A percentile compares a stretch with the other conserved stretches of the same genome.
phyloP scores from a whole-genome alignment of 1,284 basidiomycete genomes.

The Leucocoprinus gongylophorus region DNA sequence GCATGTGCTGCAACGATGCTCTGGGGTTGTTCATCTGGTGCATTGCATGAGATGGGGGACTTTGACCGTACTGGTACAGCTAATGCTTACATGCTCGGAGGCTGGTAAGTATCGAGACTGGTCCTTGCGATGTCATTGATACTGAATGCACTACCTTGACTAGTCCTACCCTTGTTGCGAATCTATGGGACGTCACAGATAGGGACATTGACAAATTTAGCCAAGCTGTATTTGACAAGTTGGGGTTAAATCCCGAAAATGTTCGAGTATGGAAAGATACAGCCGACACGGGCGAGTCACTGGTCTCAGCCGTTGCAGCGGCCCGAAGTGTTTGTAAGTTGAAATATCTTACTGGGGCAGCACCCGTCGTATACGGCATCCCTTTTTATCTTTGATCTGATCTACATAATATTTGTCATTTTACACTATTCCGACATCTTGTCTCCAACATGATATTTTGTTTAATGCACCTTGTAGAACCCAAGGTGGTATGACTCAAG shows the following conservation, averaged over 20 bases:
- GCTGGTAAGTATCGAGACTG: slow-evolving; percentile 64
- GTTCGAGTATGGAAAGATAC: slow-evolving; percentile 19
- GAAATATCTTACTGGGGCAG: slow-evolving; percentile 93
- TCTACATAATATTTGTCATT: background rate
- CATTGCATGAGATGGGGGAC: slow-evolving; percentile 84
- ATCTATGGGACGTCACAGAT: slow-evolving; percentile 98
- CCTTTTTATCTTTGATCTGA: slow-evolving; percentile 65
- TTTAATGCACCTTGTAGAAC: background rate
- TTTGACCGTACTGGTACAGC: slow-evolving; percentile 91
- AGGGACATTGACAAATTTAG: slow-evolving; percentile 93
- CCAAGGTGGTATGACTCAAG: too few species aligned
- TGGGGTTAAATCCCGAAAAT: slow-evolving; percentile 48
- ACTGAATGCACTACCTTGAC: slow-evolving; percentile 4
- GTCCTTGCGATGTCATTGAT: background rate
- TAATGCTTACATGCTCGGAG: slow-evolving; percentile 91
- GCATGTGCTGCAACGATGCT: slow-evolving; percentile 94
- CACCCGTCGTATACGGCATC: slow-evolving; percentile 91
- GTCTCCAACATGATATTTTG: background rate
- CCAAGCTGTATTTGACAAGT: slow-evolving; percentile 72
- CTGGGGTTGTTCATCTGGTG: slow-evolving; percentile 97
- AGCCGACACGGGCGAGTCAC: slow-evolving; percentile 31
- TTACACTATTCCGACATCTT: background rate
- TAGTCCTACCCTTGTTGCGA: slow-evolving; percentile 89
- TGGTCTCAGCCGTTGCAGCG: slow-evolving; percentile 75
- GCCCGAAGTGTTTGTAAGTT: slow-evolving; percentile 81